Conservation (phyloP, 441 rosid genomes). For the Eutrema salsugineum region DNA sequence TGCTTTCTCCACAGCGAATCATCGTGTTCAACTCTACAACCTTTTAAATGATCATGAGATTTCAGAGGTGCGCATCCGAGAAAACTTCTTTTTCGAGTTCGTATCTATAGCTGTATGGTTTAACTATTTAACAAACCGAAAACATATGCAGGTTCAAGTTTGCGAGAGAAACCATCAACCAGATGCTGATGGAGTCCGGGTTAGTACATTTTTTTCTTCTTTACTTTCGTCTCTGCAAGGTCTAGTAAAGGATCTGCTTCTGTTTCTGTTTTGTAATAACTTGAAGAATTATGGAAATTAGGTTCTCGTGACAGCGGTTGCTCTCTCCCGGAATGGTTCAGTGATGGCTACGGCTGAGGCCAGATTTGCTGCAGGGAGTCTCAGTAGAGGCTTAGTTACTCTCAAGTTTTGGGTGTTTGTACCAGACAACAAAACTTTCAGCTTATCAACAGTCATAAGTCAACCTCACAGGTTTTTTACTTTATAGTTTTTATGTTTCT, state of each 20-base stretch:
- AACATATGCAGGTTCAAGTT: slow-evolving; percentile 61
- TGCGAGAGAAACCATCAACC: slow-evolving; percentile 91
- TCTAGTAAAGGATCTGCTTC: background rate
- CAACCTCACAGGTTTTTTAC: slow-evolving; percentile 76
- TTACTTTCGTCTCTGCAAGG: no score
- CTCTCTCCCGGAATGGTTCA: slow-evolving; percentile 67
- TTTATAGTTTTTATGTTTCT: no score
- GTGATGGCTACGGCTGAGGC: slow-evolving; percentile 70
- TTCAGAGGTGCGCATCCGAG: slow-evolving; percentile 54
- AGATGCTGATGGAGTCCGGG: slow-evolving; percentile 59
- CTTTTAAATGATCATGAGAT: slow-evolving; percentile 61
- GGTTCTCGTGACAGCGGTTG: slow-evolving; percentile 59
- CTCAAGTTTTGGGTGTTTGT: slow-evolving; percentile 75
- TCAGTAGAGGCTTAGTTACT: slow-evolving; percentile 60
- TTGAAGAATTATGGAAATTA: slow-evolving; percentile 21
- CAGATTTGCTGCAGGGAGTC: slow-evolving; percentile 59
- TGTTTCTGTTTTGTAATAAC: slow-evolving; percentile 18
- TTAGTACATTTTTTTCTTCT: slow-evolving; percentile 26
- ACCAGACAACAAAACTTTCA: slow-evolving; percentile 49
- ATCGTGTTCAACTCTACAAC: slow-evolving; percentile 72
- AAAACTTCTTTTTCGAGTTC: background rate
- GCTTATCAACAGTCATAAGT: slow-evolving; percentile 66
- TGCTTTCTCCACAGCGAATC: slow-evolving; percentile 64
- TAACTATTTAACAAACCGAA: slow-evolving; percentile 10
- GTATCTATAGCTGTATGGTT: slow-evolving; percentile 10